Percentiles rank a stretch among this genome's conserved stretches.
phyloP scores from a whole-genome alignment of 257 asterid species.

The Forsythia viridissima region DNA sequence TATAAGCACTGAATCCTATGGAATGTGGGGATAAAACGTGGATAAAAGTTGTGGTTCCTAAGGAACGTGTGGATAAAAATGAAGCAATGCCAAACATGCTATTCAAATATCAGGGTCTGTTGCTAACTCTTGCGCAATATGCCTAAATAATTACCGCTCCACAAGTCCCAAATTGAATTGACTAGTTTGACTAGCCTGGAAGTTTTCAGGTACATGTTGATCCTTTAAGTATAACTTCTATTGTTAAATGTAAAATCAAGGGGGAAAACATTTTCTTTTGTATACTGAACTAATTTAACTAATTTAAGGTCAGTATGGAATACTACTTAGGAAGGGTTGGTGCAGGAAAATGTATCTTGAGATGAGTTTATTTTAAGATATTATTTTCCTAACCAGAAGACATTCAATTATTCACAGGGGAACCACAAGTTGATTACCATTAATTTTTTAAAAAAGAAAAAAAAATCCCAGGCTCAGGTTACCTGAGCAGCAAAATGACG shows the following conservation, averaged over 20 bases:
- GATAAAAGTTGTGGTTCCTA: too few relatives aligned
- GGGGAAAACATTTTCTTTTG: neutral
- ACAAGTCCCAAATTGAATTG: neutral
- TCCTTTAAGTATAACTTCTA: neutral
- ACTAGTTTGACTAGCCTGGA: neutral
- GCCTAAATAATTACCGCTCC: neutral
- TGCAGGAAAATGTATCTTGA: neutral
- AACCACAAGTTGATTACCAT: neutral
- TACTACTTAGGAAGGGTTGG: neutral
- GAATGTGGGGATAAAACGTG: too few relatives aligned
- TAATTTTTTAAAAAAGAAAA: neutral
- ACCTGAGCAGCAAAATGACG: constrained; percentile 61
- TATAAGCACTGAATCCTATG: too few relatives aligned
- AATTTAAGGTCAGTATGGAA: neutral
- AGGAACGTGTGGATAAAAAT: too few relatives aligned
- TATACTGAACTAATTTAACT: neutral
- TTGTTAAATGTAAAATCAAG: neutral
- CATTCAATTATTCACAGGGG: neutral
- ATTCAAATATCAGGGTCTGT: neutral
- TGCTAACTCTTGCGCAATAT: neutral
- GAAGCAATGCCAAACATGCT: too few relatives aligned
- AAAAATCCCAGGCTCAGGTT: neutral
- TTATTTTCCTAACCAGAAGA: neutral
- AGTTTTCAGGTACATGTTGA: neutral
- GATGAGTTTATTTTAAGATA: neutral